Base-by-base conservation (phyloP, 1,284 basidiomycete species). In the Xerocomus nothofagi region DNA sequence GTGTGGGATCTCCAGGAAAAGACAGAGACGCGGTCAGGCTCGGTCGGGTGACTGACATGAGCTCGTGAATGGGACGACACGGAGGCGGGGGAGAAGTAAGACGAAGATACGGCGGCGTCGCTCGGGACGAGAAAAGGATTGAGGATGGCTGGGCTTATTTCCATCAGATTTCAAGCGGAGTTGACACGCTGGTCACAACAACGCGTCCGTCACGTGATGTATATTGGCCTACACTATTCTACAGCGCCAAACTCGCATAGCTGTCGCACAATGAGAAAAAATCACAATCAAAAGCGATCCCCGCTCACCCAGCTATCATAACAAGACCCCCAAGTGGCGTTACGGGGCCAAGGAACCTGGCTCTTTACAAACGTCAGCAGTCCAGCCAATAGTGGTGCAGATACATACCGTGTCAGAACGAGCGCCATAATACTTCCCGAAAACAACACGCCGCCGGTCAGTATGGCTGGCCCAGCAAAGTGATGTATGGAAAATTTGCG, bases 271-370 rank as follows among this genome's bases (percentile, higher is more conserved):
- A 33, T 69, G 32, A 64, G 55, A 39, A 29, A 43, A 21, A 37
- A 39, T 20, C 43, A 24, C 31, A 42, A 18, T 39, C 43, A 44
- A 2, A 39, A 30, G 18, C 9, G 29, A 14, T 45, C 44, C 34
- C 34, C 18, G 55, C 85, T 74, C 63, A 91, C 88, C 90, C 90
- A 44, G 82, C 80, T 60, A 91, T 89, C 84, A 91, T 86, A 3
- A 81, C 57, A 21, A 79, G 53, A 3, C 85, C 90, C 3, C 89
- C 90, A 17, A 92, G 56, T 0, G 90, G 91, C 12, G 90, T 92
- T 39, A 90, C 67, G 3, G 88, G 88, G 0, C 88, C 90, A 38
- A 91, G 62, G 51, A 80, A 75, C 60, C 71, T 82, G 55, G 81
- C 69, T 36, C 84, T 86, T 55, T 14, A 10, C 41, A 44, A 46